These are phyloP conservation scores for Theobroma grandiflorum DNA, from an alignment of 441 rosid species.

Conservation along the genomic window DNA sequence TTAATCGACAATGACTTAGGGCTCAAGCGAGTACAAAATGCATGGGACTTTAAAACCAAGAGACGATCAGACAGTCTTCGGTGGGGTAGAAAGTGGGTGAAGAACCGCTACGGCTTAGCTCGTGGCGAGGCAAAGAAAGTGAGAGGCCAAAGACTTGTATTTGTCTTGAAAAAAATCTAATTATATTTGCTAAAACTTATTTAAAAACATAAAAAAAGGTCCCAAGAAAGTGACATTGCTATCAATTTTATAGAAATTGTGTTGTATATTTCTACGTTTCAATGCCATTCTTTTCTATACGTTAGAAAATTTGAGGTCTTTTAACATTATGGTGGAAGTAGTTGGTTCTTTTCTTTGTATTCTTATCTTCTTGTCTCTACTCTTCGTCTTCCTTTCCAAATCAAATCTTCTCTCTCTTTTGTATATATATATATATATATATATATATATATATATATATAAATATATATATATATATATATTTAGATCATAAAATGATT, in stretches of 20 bases:
- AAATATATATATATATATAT: too few species aligned
- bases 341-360: neutral
- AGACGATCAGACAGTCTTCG: neutral
- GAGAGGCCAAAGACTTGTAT: neutral
- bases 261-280: neutral
- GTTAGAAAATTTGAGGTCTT: conserved; percentile 12
- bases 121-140: conserved; percentile 7
- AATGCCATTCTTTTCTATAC: conserved; percentile 8
- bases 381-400: neutral
- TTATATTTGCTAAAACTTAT: too few species aligned
- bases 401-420: neutral
- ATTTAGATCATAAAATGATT: too few species aligned
- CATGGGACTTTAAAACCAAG: neutral
- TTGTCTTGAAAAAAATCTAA: too few species aligned
- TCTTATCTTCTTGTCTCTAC: neutral
- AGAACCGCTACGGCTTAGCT: neutral
- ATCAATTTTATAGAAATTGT: neutral
- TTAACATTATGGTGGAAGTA: conserved; percentile 16
- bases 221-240: neutral
- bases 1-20: conserved; percentile 19
- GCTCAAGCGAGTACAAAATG: neutral
- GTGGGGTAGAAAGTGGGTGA: conserved; percentile 21
- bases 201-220: neutral
- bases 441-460: too few species aligned
- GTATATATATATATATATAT: too few species aligned